Evolutionary conservation across 768 basidiomycete genomes (phyloP).

Genomic region (Amanita polypyramis): DNA sequence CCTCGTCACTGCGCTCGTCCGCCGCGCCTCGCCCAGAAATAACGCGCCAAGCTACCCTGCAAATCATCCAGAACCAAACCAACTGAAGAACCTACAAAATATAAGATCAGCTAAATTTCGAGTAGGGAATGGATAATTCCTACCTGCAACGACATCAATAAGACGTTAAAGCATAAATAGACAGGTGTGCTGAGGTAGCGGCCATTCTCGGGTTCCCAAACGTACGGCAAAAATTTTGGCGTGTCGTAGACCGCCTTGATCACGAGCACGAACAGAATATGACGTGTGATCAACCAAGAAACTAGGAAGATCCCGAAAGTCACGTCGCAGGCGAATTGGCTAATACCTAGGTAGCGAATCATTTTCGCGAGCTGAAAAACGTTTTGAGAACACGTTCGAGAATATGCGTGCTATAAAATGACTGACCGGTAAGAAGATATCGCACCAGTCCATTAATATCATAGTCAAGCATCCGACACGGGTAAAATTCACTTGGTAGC

Average conservation of each 20-base stretch:
- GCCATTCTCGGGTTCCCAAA: conserved; percentile 51
- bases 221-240: conserved; percentile 35
- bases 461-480: conserved; percentile 86
- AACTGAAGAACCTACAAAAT: conserved; percentile 51
- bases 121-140: conserved; percentile 10
- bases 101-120: conserved; percentile 9
- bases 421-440: conserved; percentile 86
- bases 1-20: conserved; percentile 82
- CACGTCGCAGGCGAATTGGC: conserved; percentile 54
- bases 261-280: conserved; percentile 67
- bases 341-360: conserved; percentile 70
- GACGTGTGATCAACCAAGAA: conserved; percentile 87
- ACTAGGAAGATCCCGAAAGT: conserved; percentile 77
- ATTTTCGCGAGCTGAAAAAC: conserved; percentile 83
- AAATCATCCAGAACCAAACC: conserved; percentile 84
- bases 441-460: conserved; percentile 89
- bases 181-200: conserved; percentile 39
- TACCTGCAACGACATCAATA: conserved; percentile 59
- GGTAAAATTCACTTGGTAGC: conserved; percentile 79
- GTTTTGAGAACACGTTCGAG: neutral
- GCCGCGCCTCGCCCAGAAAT: conserved; percentile 63
- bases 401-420: neutral
- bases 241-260: conserved; percentile 48
- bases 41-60: conserved; percentile 74
- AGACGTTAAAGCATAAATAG: conserved; percentile 36